Base-by-base conservation (phyloP, 306 rosid species). In the Glycyrrhiza uralensis region DNA sequence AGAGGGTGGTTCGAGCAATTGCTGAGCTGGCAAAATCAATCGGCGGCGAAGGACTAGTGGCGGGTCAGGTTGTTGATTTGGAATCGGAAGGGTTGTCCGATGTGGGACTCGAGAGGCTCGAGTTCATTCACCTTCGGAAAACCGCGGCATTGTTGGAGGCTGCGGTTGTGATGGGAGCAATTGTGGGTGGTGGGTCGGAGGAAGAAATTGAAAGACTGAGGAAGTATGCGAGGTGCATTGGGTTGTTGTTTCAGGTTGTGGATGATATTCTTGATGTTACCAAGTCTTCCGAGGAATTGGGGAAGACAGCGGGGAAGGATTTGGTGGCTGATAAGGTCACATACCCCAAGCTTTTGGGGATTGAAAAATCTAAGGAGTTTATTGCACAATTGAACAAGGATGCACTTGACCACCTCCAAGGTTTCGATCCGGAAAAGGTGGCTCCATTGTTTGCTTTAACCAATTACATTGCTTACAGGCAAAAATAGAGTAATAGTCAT, bases 241-340 rank as follows among this genome's bases (percentile, higher is more conserved):
- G 96, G 0, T 9, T 91, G 77, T 32, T 91, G 83, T 88, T 87
- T 77, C 97, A 91, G 71, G 96, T 91, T 12, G 97, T 91, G 33
- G 97, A 91, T 66, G 97, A 91, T 65, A 88, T 91, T 50, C 90
- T 91, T 1, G 97, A 91, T 71, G 87, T 91, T 19, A 91, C 97
- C 0, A 88, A 87, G 26, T 83, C 96, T 1, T 91, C 97, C 0
- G 59, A 83, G 72, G 96, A 91, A 30, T 38, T 91, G 76, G 97
- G 97, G 28, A 91, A 91, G 17, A 91, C 97, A 0, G 97, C 97
- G 0, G 97, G 97, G 75, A 91, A 91, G 32, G 97, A 91, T 41
- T 77, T 88, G 85, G 69, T 82, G 24, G 92, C 96, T 9, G 91
- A 88, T 76, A 91, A 91, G 72, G 86, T 60, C 3, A 91, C 97